These are phyloP conservation scores for Neolecta irregularis DNA, from an alignment of 1,139 yeast species.

Conservation along the genomic window DNA sequence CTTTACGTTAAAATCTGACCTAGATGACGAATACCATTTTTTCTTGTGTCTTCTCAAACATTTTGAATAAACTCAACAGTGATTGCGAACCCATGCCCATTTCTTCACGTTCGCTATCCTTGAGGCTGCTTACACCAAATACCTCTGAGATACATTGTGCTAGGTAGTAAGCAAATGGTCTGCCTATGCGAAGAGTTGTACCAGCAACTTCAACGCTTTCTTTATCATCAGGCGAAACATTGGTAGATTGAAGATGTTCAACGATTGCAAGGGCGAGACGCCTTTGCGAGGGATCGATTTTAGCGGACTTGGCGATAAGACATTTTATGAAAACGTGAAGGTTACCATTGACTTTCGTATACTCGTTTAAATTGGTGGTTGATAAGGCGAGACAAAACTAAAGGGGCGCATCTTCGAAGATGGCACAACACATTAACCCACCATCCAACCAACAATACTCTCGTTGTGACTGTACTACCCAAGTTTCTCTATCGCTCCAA, in stretches of 20 bases:
- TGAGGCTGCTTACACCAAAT: slow-evolving; percentile 44
- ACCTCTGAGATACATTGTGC: slow-evolving; percentile 64
- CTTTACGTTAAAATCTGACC: slow-evolving; percentile 29
- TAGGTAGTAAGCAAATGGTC: background rate
- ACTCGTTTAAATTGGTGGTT: no score
- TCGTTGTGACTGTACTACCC: no score
- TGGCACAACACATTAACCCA: no score
- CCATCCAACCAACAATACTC: no score
- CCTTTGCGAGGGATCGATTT: slow-evolving; percentile 4
- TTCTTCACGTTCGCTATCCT: slow-evolving; percentile 21
- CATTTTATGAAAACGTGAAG: no score
- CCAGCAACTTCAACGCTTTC: slow-evolving; percentile 94
- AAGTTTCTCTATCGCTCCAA: no score
- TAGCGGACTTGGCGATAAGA: background rate
- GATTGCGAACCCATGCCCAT: slow-evolving; percentile 20
- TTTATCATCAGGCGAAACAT: slow-evolving; percentile 58
- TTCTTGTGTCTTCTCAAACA: slow-evolving; percentile 19
- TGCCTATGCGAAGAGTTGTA: slow-evolving; percentile 26
- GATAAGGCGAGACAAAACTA: no score
- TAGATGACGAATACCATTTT: slow-evolving; percentile 34
- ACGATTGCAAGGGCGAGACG: slow-evolving; percentile 56
- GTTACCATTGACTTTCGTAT: no score
- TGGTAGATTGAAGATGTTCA: slow-evolving; percentile 48
- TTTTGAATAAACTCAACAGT: slow-evolving; percentile 11
- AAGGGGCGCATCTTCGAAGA: no score